Base-by-base conservation (phyloP, 1,284 basidiomycete species). In the Trichosporon sp. region DNA sequence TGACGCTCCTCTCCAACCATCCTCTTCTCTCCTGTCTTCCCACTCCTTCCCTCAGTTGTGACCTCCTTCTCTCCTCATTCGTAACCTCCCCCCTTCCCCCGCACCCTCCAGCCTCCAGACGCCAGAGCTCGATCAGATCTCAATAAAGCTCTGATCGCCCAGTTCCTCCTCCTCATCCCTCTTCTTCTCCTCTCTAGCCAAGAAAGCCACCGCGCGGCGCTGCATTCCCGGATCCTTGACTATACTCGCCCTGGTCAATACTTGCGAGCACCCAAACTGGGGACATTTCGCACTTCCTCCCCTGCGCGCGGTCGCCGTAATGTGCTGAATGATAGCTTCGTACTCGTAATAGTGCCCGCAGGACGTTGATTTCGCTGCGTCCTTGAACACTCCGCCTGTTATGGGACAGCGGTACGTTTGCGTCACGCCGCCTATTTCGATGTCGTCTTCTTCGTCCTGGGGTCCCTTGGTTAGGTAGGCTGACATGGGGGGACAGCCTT, bases 401-500 rank as follows among this genome's bases (percentile, higher is more conserved):
- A 94, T 81, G 2, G 91, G 91, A 69, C 91, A 94, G 61, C 86
- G 88, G 82, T 86, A 91, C 69, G 86, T 87, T 73, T 92, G 89
- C 7, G 87, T 89, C 23, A 87, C 84, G 57, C 90, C 91, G 56
- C 92, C 92, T 54, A 92, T 82, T 77, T 91, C 87, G 23, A 94
- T 79, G 9, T 91, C 89, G 37, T 92, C 89, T 57, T 89, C 88
- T 56, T 89, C 88, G 60, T 89, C 88, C 71, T 91, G 90, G 34
- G 85, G 83, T 83, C 90, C 89, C 88, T 58, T 66, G 11, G 65
- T 66, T 32, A 95, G 85, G 66, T 90, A 85, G 33, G 88, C 84
- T 0, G 85, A 87, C 40, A 93, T 82, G 7, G 90, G 90, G 46
- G 91, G 91, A 83, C 91, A 90, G 5, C 86, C 83, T 60, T 69